Evolutionary conservation across 2,329 filamentous ascomycete genomes (phyloP).

Genomic region (Coccinonectria pachysandricola): DNA sequence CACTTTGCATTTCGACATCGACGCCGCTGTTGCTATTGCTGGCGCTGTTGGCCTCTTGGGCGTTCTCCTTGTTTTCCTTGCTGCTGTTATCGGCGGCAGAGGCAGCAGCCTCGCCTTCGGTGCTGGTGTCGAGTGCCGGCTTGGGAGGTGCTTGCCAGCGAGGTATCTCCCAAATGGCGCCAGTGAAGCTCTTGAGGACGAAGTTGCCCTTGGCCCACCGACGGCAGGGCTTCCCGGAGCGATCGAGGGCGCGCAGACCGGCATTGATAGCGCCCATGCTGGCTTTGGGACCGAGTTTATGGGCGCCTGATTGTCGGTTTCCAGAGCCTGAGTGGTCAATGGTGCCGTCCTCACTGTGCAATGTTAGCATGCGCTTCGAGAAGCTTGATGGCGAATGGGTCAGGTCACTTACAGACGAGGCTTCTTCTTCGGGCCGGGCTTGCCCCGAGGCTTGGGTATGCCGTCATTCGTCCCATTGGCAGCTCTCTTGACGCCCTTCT

Average conservation of each 20-base stretch:
- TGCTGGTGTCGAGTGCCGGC: conserved; percentile 33
- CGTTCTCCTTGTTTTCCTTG: conserved; percentile 57
- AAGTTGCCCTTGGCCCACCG: conserved; percentile 82
- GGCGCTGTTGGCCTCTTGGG: conserved; percentile 37
- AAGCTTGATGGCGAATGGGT: conserved; percentile 4
- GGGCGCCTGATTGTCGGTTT: conserved; percentile 42
- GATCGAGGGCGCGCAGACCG: conserved; percentile 84
- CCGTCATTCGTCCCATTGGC: conserved; percentile 58
- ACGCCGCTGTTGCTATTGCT: conserved; percentile 31
- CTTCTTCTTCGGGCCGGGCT: conserved; percentile 96
- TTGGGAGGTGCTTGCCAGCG: conserved; percentile 72
- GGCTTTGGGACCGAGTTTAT: conserved; percentile 91
- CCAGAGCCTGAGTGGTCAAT: conserved; percentile 45
- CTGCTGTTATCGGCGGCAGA: conserved; percentile 41
- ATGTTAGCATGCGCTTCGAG: conserved; percentile 17
- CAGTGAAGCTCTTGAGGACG: conserved; percentile 84
- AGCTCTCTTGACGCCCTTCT: conserved; percentile 64
- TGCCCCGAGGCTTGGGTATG: conserved; percentile 62
- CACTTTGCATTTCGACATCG: conserved; percentile 44
- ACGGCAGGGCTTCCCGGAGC: conserved; percentile 82
- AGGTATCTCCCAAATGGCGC: conserved; percentile 68
- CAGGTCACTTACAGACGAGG: conserved; percentile 66
- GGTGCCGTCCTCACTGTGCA: conserved; percentile 48
- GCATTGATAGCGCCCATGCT: conserved; percentile 98
- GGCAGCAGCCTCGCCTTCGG: conserved; percentile 35